Percentiles rank a stretch among this genome's conserved stretches.
These are phyloP conservation scores for Zelopaecilomyces penicillatus DNA, from an alignment of 2,329 filamentous ascomycete genomes.

Conservation along the genomic window DNA sequence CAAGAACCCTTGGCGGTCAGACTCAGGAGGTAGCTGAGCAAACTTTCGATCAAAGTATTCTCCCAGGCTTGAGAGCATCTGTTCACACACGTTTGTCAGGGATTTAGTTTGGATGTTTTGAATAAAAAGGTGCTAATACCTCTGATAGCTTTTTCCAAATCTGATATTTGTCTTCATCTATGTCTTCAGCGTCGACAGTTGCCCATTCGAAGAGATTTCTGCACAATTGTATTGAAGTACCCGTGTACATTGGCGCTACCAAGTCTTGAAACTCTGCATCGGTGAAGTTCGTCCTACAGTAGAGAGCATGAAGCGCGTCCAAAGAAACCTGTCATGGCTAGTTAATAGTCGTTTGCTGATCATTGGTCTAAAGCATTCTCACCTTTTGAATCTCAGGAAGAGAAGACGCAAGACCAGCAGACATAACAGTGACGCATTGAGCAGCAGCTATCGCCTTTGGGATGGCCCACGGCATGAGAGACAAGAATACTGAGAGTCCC, in stretches of 20 bases:
- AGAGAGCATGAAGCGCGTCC: constrained; percentile 77
- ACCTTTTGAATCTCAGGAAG: constrained; percentile 69
- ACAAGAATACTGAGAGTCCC: constrained; percentile 66
- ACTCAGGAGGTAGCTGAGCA: constrained; percentile 51
- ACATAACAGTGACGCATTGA: constrained; percentile 61
- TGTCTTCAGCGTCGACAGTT: constrained; percentile 66
- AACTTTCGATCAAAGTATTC: constrained; percentile 77
- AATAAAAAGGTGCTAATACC: constrained; percentile 37
- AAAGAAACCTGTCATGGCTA: constrained; percentile 54
- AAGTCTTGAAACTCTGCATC: constrained; percentile 72
- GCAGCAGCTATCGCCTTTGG: constrained; percentile 70
- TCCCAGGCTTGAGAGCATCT: constrained; percentile 80
- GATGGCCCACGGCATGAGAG: constrained; percentile 79
- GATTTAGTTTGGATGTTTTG: neutral
- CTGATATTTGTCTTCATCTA: constrained; percentile 86
- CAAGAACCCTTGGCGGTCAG: constrained; percentile 66
- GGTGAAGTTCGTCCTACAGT: constrained; percentile 63
- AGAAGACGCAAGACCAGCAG: constrained; percentile 59
- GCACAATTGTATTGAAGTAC: constrained; percentile 62
- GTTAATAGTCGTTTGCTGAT: constrained; percentile 12
- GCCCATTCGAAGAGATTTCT: constrained; percentile 74
- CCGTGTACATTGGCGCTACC: constrained; percentile 69
- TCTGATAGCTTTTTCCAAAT: constrained; percentile 92
- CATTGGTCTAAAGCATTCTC: neutral
- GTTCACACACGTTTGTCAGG: constrained; percentile 1